Conservation (phyloP, 805 yeast species). For the Myxozyma monticola region DNA sequence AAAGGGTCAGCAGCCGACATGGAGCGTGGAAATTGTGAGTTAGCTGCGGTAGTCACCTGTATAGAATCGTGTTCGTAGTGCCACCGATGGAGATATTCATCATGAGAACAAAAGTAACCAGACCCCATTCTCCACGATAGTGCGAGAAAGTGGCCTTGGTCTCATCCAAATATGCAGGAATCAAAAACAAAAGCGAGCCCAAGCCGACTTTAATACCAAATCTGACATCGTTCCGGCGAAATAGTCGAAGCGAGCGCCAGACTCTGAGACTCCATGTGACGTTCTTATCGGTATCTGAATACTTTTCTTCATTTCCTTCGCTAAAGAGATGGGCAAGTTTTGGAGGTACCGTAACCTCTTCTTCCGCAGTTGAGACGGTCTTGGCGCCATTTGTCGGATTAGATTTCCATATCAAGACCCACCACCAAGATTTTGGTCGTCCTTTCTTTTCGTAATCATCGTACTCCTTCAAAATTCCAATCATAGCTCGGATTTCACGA, state of each 20-base stretch:
- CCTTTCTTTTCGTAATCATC: slow-evolving; percentile 30
- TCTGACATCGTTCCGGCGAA: slow-evolving; percentile 67
- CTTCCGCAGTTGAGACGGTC: slow-evolving; percentile 4
- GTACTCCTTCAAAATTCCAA: slow-evolving; percentile 43
- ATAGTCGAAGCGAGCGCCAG: slow-evolving; percentile 47
- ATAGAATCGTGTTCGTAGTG: slow-evolving; percentile 47
- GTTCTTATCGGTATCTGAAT: not conserved
- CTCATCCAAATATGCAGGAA: slow-evolving; percentile 63
- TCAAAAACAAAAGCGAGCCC: slow-evolving; percentile 66
- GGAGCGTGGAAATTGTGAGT: not conserved
- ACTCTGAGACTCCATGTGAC: slow-evolving; percentile 26
- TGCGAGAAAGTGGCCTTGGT: slow-evolving; percentile 55
- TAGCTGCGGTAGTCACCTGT: slow-evolving; percentile 1
- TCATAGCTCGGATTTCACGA: slow-evolving; percentile 48
- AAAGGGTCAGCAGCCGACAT: slow-evolving; percentile 42
- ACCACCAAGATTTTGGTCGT: slow-evolving; percentile 47
- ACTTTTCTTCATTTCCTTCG: slow-evolving; percentile 17
- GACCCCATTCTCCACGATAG: slow-evolving; percentile 84
- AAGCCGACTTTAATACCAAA: slow-evolving; percentile 78
- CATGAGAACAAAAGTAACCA: slow-evolving; percentile 75
- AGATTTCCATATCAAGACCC: slow-evolving; percentile 55
- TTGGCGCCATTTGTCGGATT: slow-evolving; percentile 11
- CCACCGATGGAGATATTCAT: slow-evolving; percentile 87
- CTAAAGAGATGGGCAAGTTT: slow-evolving; percentile 21
- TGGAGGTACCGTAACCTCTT: slow-evolving; percentile 25